Evolutionary conservation across 768 basidiomycete genomes (phyloP), one percentile per base, ranked within the genome.

Genomic region (Mycena epipterygia): DNA sequence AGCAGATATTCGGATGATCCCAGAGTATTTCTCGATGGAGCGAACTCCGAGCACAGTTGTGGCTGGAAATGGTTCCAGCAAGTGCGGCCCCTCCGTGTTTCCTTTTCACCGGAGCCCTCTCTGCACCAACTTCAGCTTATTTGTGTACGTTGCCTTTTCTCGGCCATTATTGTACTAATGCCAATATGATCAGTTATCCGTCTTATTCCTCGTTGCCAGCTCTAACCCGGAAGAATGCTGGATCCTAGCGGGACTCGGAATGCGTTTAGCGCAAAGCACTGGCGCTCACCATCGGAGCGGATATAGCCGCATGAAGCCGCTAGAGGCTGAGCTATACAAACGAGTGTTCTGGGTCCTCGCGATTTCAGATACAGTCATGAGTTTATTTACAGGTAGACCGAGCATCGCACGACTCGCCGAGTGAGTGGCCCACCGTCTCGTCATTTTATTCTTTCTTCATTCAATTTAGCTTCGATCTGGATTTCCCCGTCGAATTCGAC

Each of bases 341-440:
- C 86, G 88, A 0, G 82, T 84, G 17, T 89, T 88, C 74, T 89
- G 88, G 88, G 84, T 73, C 13, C 74, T 84, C 12, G 67, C 82
- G 33, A 64, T 69, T 19, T 35, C 74, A 25, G 84, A 85, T 58
- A 73, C 79, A 5, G 29, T 79, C 39, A 70, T 80, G 58, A 85
- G 86, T 41, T 79, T 84, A 8, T 85, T 85, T 44, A 82, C 91
- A 51, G 93, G 94, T 16, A 83, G 93, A 29, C 89, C 91, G 0
- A 85, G 87, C 64, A 86, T 88, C 3, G 85, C 93, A 8, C 88
- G 90, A 48, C 89, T 91, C 49, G 91, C 90, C 78, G 92, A 93
- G 89, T 91, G 70, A 65, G 90, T 21, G 21, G 27, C 12, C 79
- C 25, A 29, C 42, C 35, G 27, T 29, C 21, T 25, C 33, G 21